Base-by-base conservation (phyloP, 805 yeast species). In the Ogataea pilisensis region DNA sequence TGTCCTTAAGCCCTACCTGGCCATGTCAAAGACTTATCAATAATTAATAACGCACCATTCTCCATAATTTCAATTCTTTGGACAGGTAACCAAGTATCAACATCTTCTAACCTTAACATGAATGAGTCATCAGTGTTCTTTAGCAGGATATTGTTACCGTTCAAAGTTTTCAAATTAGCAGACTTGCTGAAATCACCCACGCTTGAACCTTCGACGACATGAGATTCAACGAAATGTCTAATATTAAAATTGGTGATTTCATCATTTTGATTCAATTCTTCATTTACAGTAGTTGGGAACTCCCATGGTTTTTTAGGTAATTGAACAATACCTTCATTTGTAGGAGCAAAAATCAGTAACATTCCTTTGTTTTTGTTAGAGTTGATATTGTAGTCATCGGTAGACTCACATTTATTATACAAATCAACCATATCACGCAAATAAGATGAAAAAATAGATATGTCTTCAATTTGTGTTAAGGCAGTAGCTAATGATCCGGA, bases 291-390 rank as follows among this genome's bases (percentile, higher is more conserved):
- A 7, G 55, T 58, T 0, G 95, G 95, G 60, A 82, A 87, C 55
- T 82, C 82, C 95, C 95, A 88, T 17, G 95, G 95, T 58, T 86
- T 87, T 41, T 58, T 41, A 3, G 60, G 11, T 35, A 81, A 55
- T 2, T 68, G 62, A 25, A 64, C 63, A 43, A 87, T 67, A 3
- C 87, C 90, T 11, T 59, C 61, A 54, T 87, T 78, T 2, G 78
- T 67, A 7, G 95, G 95, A 3, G 95, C 86, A 53, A 87, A 73
- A 6, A 87, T 72, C 18, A 85, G 62, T 48, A 74, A 38, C 60
- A 58, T 57, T 17, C 41, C 30, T 8, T 39, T 41, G 8, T 46
- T 44, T 8, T 50, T 68, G 61, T 43, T 25, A n/a, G 42, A 16
- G 34, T 51, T 44, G 43, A 51, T 50, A 37, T 38, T 45, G 43